phyloP scores from a whole-genome alignment of 768 basidiomycete species.

The Suillus paluster region DNA sequence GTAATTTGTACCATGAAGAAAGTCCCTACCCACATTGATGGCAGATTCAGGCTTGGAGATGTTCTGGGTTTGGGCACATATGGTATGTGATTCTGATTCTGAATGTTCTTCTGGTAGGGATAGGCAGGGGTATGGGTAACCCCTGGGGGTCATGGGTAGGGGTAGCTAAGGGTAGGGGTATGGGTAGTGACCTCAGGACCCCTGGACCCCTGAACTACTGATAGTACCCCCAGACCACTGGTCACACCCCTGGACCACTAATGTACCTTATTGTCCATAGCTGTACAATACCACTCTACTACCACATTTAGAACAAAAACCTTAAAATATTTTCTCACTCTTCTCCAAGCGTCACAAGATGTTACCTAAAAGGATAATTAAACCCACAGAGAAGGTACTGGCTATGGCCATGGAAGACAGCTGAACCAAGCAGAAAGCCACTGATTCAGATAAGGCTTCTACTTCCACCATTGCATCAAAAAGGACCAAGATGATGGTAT shows the following conservation, averaged over 20 bases:
- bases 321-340: neutral
- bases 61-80: no score
- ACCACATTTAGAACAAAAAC: neutral
- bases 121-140: neutral
- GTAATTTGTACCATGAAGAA: no score
- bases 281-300: neutral
- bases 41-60: no score
- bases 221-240: neutral
- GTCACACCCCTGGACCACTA: neutral
- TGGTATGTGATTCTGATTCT: no score
- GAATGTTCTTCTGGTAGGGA: no score
- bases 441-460: no score
- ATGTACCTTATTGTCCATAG: neutral
- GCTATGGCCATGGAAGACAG: no score
- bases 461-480: no score
- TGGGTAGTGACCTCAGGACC: neutral
- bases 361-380: neutral
- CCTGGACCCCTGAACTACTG: neutral
- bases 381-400: neutral
- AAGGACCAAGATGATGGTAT: no score
- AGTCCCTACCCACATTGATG: no score
- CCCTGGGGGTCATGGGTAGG: constrained; percentile 7
- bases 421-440: no score
- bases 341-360: neutral
- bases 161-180: neutral